These are phyloP conservation scores for Exophiala xenobiotica DNA, from an alignment of 2,329 filamentous ascomycete genomes.

Conservation along the genomic window DNA sequence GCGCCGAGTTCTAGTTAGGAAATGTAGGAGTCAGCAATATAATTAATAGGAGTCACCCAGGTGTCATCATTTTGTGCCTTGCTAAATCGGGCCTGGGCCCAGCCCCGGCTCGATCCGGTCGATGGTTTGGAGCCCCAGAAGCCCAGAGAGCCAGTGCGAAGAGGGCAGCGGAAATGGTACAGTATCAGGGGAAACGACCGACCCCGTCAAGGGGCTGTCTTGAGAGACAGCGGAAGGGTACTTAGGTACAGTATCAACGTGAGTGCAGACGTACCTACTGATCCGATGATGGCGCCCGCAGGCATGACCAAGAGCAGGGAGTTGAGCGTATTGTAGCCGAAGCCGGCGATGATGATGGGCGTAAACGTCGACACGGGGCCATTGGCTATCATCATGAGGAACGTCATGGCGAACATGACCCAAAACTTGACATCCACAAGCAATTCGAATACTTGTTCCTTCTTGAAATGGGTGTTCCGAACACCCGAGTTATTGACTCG, in stretches of 20 bases:
- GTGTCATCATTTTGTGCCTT: no score
- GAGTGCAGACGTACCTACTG: no score
- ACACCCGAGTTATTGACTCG: background rate
- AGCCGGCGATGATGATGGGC: constrained; percentile 68
- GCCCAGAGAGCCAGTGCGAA: no score
- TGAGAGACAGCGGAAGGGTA: background rate
- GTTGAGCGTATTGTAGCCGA: constrained; percentile 63
- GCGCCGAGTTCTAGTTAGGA: constrained; percentile 41
- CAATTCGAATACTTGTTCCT: background rate
- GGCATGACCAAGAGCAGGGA: constrained; percentile 62
- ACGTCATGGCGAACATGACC: constrained; percentile 59
- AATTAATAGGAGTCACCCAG: constrained; percentile 38
- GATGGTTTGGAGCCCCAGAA: no score
- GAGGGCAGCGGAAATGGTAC: no score
- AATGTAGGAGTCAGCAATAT: constrained; percentile 42
- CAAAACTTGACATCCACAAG: background rate
- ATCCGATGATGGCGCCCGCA: constrained; percentile 36
- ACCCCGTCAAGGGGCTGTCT: background rate
- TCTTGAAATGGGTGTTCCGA: background rate
- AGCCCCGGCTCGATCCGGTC: no score
- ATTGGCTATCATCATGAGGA: constrained; percentile 66
- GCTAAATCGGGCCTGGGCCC: no score
- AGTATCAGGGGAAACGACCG: no score
- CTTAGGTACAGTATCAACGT: no score
- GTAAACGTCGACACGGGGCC: constrained; percentile 66